Conservation (phyloP, 1,284 basidiomycete species). For the Apiotrichum domesticum region DNA sequence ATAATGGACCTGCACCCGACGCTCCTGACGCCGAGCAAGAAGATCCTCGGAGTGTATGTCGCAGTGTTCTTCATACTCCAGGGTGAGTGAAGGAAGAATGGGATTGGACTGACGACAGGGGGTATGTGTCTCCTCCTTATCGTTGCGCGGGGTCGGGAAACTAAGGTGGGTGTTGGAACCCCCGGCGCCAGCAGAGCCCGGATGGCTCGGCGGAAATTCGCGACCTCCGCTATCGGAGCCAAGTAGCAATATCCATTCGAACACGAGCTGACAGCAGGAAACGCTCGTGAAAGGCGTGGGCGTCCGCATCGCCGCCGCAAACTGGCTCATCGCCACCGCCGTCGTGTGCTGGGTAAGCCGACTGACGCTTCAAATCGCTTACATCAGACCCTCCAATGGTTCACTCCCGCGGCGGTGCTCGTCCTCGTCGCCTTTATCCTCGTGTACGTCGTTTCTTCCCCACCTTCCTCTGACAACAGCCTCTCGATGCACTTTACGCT, state of each 20-base stretch:
- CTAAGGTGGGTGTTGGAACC: constrained; percentile 55
- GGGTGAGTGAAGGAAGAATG: constrained; percentile 56
- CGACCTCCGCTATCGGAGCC: background rate
- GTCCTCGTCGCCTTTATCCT: constrained; percentile 42
- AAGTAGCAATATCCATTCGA: background rate
- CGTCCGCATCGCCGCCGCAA: constrained; percentile 66
- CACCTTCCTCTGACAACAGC: constrained; percentile 13
- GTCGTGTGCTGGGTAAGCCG: constrained; percentile 66
- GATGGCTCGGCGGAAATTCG: too few relatives aligned
- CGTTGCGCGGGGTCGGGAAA: constrained; percentile 64
- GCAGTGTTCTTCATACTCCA: constrained; percentile 45
- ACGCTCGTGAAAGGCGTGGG: constrained; percentile 71
- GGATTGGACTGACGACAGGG: constrained; percentile 61
- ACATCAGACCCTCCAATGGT: constrained; percentile 42
- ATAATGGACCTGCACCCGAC: constrained; percentile 60
- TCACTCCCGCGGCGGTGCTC: constrained; percentile 40
- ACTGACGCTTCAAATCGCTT: constrained; percentile 11
- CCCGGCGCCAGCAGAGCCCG: too few relatives aligned
- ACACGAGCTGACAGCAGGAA: constrained; percentile 44
- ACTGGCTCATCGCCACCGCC: constrained; percentile 77
- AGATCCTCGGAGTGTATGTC: constrained; percentile 63
- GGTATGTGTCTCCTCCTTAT: constrained; percentile 75
- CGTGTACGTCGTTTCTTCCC: constrained; percentile 26
- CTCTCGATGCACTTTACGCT: constrained; percentile 44
- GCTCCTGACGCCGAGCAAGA: constrained; percentile 62